A percentile compares a stretch with the other conserved stretches of the same genome.
These are phyloP conservation scores for Bacterosira constricta DNA, from an alignment of 108 stramenopile genomes.

Conservation along the genomic window DNA sequence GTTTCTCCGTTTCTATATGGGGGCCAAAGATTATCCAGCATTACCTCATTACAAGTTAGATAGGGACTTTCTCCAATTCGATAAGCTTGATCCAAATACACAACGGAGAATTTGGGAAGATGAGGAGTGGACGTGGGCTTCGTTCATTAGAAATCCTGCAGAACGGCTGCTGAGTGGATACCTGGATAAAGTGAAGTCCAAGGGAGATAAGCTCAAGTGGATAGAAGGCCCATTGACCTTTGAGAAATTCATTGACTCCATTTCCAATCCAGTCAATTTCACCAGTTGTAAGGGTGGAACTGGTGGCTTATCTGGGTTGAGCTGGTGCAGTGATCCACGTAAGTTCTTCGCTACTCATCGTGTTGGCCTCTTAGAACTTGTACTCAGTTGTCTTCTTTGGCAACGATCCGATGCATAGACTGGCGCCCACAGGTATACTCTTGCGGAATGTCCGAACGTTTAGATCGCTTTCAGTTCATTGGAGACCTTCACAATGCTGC, in stretches of 20 bases:
- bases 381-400: background rate
- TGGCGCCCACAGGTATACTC: slow-evolving; percentile 54
- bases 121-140: slow-evolving; percentile 27
- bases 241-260: slow-evolving; percentile 45
- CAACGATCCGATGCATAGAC: background rate
- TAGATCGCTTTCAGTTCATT: slow-evolving; percentile 54
- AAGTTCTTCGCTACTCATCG: background rate
- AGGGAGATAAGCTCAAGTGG: slow-evolving; percentile 1
- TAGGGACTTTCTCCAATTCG: slow-evolving; percentile 23
- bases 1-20: slow-evolving; percentile 26
- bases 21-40: slow-evolving; percentile 57
- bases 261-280: slow-evolving; percentile 12
- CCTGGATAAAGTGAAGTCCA: slow-evolving; percentile 28
- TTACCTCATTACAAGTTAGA: slow-evolving; percentile 58
- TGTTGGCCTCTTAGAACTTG: background rate
- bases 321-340: slow-evolving; percentile 56
- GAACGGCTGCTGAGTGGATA: slow-evolving; percentile 34
- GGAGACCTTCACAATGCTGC: slow-evolving; percentile 47
- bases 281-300: slow-evolving; percentile 1
- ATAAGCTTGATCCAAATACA: slow-evolving; percentile 14
- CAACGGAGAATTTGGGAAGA: slow-evolving; percentile 30
- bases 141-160: slow-evolving; percentile 36
- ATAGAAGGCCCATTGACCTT: slow-evolving; percentile 26
- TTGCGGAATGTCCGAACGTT: slow-evolving; percentile 49
- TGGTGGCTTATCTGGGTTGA: slow-evolving; percentile 13